Evolutionary conservation across 2,329 filamentous ascomycete species (phyloP).

Genomic region (Bimuria novae-zelandiae): DNA sequence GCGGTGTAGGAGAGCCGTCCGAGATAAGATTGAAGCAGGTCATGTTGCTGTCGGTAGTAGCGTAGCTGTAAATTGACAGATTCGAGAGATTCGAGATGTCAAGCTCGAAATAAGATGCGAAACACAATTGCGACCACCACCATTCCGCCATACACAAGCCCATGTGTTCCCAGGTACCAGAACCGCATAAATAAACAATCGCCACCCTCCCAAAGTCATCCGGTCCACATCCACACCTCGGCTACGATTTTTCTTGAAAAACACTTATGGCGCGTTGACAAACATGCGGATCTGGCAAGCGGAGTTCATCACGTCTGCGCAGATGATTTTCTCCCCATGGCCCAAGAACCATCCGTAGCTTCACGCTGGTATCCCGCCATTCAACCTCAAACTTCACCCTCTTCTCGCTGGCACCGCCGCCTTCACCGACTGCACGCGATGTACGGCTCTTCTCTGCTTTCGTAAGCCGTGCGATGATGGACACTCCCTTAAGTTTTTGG

Average conservation of each 20-base stretch:
- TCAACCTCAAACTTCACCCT: conserved; percentile 33
- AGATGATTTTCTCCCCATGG: conserved; percentile 44
- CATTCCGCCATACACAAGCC: too few relatives aligned
- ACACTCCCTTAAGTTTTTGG: conserved; percentile 97
- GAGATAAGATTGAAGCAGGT: conserved; percentile 48
- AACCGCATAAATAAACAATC: too few relatives aligned
- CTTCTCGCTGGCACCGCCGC: conserved; percentile 59
- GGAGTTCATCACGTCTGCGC: conserved; percentile 43
- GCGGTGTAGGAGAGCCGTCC: conserved; percentile 49
- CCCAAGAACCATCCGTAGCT: conserved; percentile 35
- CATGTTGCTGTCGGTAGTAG: conserved; percentile 32
- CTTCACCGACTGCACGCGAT: conserved; percentile 74
- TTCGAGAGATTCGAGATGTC: conserved; percentile 41
- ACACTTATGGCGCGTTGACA: conserved; percentile 44
- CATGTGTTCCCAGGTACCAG: too few relatives aligned
- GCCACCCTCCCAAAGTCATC: too few relatives aligned
- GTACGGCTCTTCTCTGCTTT: conserved; percentile 99
- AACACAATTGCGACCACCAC: conserved; percentile 31
- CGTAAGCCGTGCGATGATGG: conserved; percentile 96
- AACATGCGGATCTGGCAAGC: conserved; percentile 45
- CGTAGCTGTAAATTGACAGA: conserved; percentile 23
- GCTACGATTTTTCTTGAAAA: too few relatives aligned
- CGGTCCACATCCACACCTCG: too few relatives aligned
- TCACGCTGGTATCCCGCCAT: conserved; percentile 34
- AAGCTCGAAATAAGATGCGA: conserved; percentile 42